Conservation (phyloP, 345 rosid species). For the Populus euphratica region DNA sequence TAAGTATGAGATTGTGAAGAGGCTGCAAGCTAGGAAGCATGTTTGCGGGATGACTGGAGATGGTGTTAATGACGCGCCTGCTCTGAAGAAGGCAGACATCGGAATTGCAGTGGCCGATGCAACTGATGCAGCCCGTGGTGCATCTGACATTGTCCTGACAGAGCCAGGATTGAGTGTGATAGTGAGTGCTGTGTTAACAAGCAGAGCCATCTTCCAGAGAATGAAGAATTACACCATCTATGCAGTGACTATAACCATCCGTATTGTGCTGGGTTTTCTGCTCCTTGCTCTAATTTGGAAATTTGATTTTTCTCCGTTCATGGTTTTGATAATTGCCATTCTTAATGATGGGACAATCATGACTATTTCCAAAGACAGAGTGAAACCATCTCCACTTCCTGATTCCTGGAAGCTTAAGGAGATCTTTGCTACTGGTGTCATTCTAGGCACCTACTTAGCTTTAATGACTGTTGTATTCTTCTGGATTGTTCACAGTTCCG, state of each 20-base stretch:
- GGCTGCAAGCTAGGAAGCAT: conserved; percentile 79
- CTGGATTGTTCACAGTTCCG: conserved; percentile 56
- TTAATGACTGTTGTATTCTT: conserved; percentile 85
- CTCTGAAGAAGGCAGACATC: conserved; percentile 87
- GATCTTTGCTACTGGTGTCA: conserved; percentile 78
- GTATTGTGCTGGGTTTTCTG: conserved; percentile 80
- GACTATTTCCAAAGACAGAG: conserved; percentile 81
- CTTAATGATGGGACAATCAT: conserved; percentile 85
- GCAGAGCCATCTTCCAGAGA: conserved; percentile 92
- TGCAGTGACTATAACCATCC: conserved; percentile 90
- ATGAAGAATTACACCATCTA: conserved; percentile 98
- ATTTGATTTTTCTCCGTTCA: conserved; percentile 93
- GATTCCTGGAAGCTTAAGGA: conserved; percentile 90
- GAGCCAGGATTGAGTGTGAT: conserved; percentile 96
- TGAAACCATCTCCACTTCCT: conserved; percentile 80
- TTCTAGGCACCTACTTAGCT: conserved; percentile 80
- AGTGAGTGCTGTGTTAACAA: conserved; percentile 87
- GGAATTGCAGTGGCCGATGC: conserved; percentile 99
- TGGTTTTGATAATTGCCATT: conserved; percentile 86
- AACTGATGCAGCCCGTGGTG: conserved; percentile 89
- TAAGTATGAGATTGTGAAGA: conserved; percentile 89
- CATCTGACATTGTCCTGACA: conserved; percentile 86
- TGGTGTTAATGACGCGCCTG: conserved; percentile 97
- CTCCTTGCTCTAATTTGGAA: conserved; percentile 90
- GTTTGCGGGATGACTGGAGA: conserved; percentile 99